A percentile compares a stretch with the other conserved stretches of the same genome.
These are phyloP conservation scores for Oldenlandia corymbosa DNA, from an alignment of 257 asterid genomes.

Conservation along the genomic window DNA sequence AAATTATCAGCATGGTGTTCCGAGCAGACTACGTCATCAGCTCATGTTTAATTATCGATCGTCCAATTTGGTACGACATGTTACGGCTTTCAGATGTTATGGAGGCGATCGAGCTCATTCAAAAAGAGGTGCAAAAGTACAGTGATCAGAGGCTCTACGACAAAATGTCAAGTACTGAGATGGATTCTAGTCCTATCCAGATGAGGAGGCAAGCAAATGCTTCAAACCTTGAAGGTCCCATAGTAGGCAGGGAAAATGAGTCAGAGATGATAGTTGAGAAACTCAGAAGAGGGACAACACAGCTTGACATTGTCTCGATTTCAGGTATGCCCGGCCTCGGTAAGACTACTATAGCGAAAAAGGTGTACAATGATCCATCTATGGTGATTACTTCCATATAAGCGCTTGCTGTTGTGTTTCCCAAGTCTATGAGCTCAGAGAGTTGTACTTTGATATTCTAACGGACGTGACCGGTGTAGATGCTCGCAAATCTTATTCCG, in stretches of 20 bases:
- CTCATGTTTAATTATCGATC: background rate
- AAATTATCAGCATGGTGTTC: background rate
- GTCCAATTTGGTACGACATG: slow-evolving; percentile 10
- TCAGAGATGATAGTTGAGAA: background rate
- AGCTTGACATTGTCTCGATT: background rate
- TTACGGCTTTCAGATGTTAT: background rate
- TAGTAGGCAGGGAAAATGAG: slow-evolving; percentile 12
- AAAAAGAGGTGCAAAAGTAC: background rate
- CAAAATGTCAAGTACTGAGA: background rate
- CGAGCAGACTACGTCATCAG: slow-evolving; percentile 3
- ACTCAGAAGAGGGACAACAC: background rate
- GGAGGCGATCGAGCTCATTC: background rate
- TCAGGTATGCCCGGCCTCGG: slow-evolving; percentile 5
- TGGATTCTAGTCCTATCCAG: no score
- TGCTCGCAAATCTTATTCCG: background rate
- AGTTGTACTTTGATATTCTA: background rate
- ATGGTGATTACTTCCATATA: slow-evolving; percentile 13
- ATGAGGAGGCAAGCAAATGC: background rate
- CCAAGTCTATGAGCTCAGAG: slow-evolving; percentile 5
- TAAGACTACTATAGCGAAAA: slow-evolving; percentile 32
- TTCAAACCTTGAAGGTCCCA: background rate
- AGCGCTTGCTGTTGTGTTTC: slow-evolving; percentile 24
- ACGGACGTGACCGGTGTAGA: background rate
- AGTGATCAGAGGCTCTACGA: background rate
- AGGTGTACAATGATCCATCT: slow-evolving; percentile 15